Percentiles rank a stretch among this genome's conserved stretches.
phyloP scores from a whole-genome alignment of 345 rosid genomes.

The Corchorus olitorius region DNA sequence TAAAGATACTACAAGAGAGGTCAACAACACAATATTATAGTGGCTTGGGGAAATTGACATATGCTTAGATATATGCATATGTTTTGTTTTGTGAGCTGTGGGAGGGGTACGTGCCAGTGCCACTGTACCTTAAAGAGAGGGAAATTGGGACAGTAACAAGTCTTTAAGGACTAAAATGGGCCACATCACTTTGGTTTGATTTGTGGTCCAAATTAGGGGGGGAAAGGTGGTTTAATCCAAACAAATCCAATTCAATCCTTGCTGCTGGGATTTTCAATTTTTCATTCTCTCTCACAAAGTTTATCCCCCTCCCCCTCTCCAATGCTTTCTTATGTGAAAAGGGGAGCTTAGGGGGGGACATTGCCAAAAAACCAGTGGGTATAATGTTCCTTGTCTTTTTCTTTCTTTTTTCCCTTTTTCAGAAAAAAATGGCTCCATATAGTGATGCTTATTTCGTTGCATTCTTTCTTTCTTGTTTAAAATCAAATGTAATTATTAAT shows the following conservation, averaged over 20 bases:
- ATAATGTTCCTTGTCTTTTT: too few species aligned
- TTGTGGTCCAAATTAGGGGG: constrained; percentile 6
- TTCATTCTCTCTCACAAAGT: background rate
- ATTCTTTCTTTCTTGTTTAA: too few species aligned
- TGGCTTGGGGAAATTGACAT: too few species aligned
- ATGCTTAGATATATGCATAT: background rate
- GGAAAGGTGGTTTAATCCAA: too few species aligned
- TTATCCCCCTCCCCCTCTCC: too few species aligned
- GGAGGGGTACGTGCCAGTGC: background rate
- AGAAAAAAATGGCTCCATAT: too few species aligned
- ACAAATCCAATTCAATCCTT: background rate
- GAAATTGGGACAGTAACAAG: background rate
- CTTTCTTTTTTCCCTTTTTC: background rate
- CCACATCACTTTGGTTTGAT: constrained; percentile 9
- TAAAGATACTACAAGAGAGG: too few species aligned
- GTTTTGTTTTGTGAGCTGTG: too few species aligned
- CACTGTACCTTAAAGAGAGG: background rate
- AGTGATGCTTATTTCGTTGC: background rate
- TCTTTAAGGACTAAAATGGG: background rate
- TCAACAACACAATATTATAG: too few species aligned
- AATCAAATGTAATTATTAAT: too few species aligned
- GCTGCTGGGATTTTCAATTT: background rate
- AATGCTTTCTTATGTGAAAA: background rate
- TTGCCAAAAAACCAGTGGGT: background rate
- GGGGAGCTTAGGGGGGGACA: too few species aligned